Base-by-base conservation (phyloP, 306 rosid genomes). In the Prunus kanzakura region DNA sequence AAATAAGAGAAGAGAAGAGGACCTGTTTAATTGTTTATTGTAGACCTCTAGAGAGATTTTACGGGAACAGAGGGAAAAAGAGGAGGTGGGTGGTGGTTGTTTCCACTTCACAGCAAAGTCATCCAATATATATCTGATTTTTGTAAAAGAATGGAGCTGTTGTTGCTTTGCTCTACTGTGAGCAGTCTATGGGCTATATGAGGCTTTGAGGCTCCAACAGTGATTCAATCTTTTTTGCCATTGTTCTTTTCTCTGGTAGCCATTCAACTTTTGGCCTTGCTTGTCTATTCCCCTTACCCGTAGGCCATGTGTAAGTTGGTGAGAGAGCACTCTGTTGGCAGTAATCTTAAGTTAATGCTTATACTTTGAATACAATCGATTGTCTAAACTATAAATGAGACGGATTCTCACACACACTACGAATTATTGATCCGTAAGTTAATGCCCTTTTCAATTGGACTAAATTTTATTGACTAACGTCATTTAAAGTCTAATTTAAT, bases 401-500 rank as follows among this genome's bases (percentile, higher is more conserved):
- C 0, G 8, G 41, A 0, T 38, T 38, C 43, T 7, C 43, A 38
- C 9, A 38, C 43, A 38, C 9, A 38, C 0, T 35, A 5, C 0
- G 0, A 35, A 35, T 5, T 0, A 1, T 35, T 35, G 0, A 35
- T 35, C 0, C 6, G 1, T 0, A 35, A 35, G 0, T 35, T 1
- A 35, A 35, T 35, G 0, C 0, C 0, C 0, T 35, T 32, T 35
- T 35, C 0, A 35, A 35, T 5, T 35, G 0, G 8, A 32, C 41
- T 35, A 35, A 35, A 35, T 5, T 6, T 0, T 35, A 35, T 35
- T 35, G 8, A 35, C 1, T 38, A 38, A 38, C 6, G 0, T 38
- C 43, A 1, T 38, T 38, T 35, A 35, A 35, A 35, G 41, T 35
- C 1, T 35, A 35, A 35, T 35, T 35, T 38, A 7, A 38, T 38